Conservation (phyloP, 257 asterid species). For the Nicotiana paniculata region DNA sequence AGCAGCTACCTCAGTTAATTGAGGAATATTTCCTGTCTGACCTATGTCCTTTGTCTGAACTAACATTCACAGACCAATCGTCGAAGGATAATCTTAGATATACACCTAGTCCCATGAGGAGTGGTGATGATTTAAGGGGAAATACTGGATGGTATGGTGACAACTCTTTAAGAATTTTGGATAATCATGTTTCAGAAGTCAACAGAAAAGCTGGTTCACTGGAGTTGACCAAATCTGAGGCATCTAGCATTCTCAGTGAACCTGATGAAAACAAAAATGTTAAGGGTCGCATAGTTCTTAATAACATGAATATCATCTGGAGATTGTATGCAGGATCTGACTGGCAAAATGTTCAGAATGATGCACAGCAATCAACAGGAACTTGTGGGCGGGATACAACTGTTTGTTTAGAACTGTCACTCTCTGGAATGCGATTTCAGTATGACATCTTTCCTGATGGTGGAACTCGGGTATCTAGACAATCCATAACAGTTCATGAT, state of each 20-base stretch:
- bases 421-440: slow-evolving; percentile 60
- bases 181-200: slow-evolving; percentile 66
- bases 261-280: slow-evolving; percentile 41
- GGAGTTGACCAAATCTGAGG: slow-evolving; percentile 29
- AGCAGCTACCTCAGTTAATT: slow-evolving; percentile 45
- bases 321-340: slow-evolving; percentile 85
- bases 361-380: slow-evolving; percentile 30
- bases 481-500: slow-evolving; percentile 58
- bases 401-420: slow-evolving; percentile 55
- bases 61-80: slow-evolving; percentile 32
- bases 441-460: slow-evolving; percentile 72
- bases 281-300: slow-evolving; percentile 57
- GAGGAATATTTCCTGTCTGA: slow-evolving; percentile 89
- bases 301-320: slow-evolving; percentile 78
- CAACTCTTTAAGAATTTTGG: slow-evolving; percentile 53
- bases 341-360: slow-evolving; percentile 52
- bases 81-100: slow-evolving; percentile 26
- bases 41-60: slow-evolving; percentile 58
- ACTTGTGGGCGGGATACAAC: slow-evolving; percentile 50
- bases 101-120: slow-evolving; percentile 22
- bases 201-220: slow-evolving; percentile 24
- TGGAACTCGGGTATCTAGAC: slow-evolving; percentile 55
- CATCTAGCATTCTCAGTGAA: slow-evolving; percentile 41
- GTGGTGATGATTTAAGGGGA: slow-evolving; percentile 35
- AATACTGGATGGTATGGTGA: slow-evolving; percentile 74